Evolutionary conservation across 345 rosid species (phyloP), one percentile per base, ranked within the genome.

Genomic region (Ricinus communis): DNA sequence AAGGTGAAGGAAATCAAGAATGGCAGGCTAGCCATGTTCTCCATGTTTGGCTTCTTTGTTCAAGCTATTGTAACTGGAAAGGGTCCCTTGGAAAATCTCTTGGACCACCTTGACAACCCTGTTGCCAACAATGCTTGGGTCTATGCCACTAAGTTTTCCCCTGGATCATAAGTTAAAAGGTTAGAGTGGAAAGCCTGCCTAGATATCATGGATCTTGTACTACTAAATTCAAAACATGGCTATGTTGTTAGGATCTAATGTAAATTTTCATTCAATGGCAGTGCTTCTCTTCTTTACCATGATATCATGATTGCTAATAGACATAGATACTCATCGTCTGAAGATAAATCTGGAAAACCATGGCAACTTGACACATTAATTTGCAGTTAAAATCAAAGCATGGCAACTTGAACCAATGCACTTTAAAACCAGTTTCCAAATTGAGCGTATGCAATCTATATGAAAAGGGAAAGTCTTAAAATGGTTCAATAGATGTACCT

Each of bases 61-160:
- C 97, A 94, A 80, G 97, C 97, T 65, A 90, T 91, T 78, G 96
- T 94, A 4, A 91, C 97, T 0, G 97, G 98, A 14, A 94, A 94
- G 79, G 97, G 98, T 68, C 98, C 98, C 16, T 79, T 90, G 54
- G 96, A 94, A 81, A 94, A 91, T 71, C 93, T 94, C 58, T 77
- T 91, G 58, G 99, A 91, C 77, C 99, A 91, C 86, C 82, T 95
- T 21, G 96, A 91, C 47, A 72, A 90, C 89, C 97, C 97, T 0
- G 99, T 90, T 7, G 93, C 99, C 24, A 95, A 95, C 89, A 92
- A 92, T 78, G 99, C 97, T 8, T 90, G 99, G 99, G 97, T 87
- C 79, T 95, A 80, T 15, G 97, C 99, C 19, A 92, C 99, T 60
- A 95, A 95, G 82, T 92, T 95, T 71, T 91, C 74, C 55, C 97